Percentiles rank a stretch among this genome's conserved stretches.
Conservation (phyloP, 805 yeast genomes). For the Naumovozyma castellii region DNA sequence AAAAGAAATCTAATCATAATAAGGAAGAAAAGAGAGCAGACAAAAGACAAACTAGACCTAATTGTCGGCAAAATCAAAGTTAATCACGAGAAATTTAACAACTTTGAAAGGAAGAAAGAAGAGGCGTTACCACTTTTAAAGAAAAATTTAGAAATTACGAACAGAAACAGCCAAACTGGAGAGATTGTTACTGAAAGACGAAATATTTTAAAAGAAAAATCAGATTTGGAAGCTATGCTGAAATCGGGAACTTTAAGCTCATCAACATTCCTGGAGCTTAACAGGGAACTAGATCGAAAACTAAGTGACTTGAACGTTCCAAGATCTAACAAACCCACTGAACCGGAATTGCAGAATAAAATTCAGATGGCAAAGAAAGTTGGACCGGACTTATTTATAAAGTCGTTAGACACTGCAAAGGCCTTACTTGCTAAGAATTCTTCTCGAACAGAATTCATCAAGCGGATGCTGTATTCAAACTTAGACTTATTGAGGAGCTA, state of each 20-base stretch:
- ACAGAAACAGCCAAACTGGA: conserved; percentile 9
- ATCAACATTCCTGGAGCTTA: conserved; percentile 5
- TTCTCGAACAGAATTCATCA: conserved; percentile 14
- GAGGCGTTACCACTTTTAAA: conserved; percentile 12
- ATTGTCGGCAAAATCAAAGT: conserved; percentile 9
- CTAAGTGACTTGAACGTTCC: conserved; percentile 8
- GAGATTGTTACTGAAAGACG: conserved; percentile 12
- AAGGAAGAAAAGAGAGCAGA: conserved; percentile 10
- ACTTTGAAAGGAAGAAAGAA: conserved; percentile 10
- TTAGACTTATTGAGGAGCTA: conserved; percentile 11
- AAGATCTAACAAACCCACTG: not conserved
- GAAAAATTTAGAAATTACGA: conserved; percentile 13
- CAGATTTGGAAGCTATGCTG: conserved; percentile 8
- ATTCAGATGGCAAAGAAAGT: not conserved
- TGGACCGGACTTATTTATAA: conserved; percentile 9
- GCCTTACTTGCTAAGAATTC: conserved; percentile 11
- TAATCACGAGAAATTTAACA: conserved; percentile 5
- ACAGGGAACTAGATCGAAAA: conserved; percentile 8
- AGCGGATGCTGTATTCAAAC: conserved; percentile 11
- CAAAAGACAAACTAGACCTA: conserved; percentile 14
- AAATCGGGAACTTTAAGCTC: conserved; percentile 9
- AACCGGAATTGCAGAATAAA: not conserved
- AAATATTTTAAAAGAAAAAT: conserved; percentile 12
- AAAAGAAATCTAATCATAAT: conserved; percentile 4
- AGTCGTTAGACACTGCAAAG: conserved; percentile 17